Percentiles rank a stretch among this genome's conserved stretches.
phyloP scores from a whole-genome alignment of 345 rosid genomes.

The Eucalyptus cloeziana region DNA sequence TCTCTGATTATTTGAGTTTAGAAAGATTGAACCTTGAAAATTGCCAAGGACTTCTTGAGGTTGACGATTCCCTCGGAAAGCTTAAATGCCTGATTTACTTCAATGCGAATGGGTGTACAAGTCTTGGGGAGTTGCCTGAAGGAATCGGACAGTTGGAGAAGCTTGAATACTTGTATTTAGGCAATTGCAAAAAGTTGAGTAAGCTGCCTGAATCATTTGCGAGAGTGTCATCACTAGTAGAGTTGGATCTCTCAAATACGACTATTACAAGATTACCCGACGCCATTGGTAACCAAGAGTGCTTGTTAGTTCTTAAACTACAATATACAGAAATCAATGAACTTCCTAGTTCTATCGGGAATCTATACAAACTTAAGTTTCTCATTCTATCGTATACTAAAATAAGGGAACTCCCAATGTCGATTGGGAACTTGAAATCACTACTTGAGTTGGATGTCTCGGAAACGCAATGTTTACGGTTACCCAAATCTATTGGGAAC shows the following conservation, averaged over 20 bases:
- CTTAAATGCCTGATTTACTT: too few species aligned
- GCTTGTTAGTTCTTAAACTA: background rate
- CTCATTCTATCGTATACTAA: background rate
- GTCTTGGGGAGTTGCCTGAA: too few species aligned
- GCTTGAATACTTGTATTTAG: background rate
- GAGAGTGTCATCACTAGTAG: too few species aligned
- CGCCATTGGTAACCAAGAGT: background rate
- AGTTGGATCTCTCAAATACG: too few species aligned
- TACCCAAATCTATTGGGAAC: background rate
- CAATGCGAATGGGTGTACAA: too few species aligned
- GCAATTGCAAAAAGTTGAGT: too few species aligned
- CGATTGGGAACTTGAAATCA: background rate
- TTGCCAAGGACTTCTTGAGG: slow-evolving; percentile 2
- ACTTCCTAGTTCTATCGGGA: background rate
- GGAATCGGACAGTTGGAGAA: background rate
- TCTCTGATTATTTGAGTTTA: slow-evolving; percentile 1
- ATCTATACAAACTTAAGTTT: background rate
- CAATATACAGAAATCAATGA: background rate
- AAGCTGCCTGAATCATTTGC: too few species aligned
- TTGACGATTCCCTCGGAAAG: slow-evolving; percentile 5
- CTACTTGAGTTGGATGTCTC: background rate
- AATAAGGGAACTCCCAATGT: background rate
- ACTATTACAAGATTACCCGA: too few species aligned
- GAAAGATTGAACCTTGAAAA: slow-evolving; percentile 8
- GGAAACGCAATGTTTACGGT: background rate